phyloP scores from a whole-genome alignment of 768 basidiomycete genomes.

The Ramaria sp. region DNA sequence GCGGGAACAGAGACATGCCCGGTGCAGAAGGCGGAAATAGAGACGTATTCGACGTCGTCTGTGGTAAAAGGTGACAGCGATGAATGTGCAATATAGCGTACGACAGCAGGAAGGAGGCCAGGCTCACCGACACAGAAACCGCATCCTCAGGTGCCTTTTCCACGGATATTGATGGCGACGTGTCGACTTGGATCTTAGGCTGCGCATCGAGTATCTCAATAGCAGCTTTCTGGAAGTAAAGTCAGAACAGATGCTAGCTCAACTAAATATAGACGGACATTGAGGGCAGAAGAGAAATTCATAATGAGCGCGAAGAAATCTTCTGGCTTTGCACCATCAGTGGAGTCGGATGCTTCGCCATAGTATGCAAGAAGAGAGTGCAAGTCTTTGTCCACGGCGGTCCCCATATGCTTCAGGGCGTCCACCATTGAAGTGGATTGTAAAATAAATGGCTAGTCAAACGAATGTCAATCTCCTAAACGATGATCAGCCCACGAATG shows the following conservation, averaged over 20 bases:
- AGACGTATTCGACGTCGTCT: background rate
- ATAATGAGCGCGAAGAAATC: conserved; percentile 70
- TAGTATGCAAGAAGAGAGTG: conserved; percentile 55
- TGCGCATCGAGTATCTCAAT: conserved; percentile 50
- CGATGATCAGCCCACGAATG: background rate
- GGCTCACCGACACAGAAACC: background rate
- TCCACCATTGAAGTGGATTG: conserved; percentile 43
- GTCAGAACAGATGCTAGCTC: background rate
- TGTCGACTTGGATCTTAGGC: conserved; percentile 13
- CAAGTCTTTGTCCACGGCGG: conserved; percentile 49
- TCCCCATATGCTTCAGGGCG: conserved; percentile 54
- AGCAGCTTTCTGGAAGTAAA: conserved; percentile 50
- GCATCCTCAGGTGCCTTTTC: background rate
- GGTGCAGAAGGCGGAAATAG: conserved; percentile 14
- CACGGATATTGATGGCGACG: background rate
- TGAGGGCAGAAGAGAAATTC: conserved; percentile 65
- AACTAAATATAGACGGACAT: conserved; percentile 30
- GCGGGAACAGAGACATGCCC: conserved; percentile 16
- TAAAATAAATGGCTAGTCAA: conserved; percentile 38
- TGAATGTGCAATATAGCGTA: background rate
- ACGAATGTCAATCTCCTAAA: background rate
- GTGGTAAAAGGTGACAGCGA: conserved; percentile 11
- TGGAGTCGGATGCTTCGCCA: conserved; percentile 59
- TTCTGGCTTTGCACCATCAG: conserved; percentile 64
- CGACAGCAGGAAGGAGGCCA: background rate